phyloP scores from a whole-genome alignment of 1,284 basidiomycete genomes.

The Microbotryum scabiosae region DNA sequence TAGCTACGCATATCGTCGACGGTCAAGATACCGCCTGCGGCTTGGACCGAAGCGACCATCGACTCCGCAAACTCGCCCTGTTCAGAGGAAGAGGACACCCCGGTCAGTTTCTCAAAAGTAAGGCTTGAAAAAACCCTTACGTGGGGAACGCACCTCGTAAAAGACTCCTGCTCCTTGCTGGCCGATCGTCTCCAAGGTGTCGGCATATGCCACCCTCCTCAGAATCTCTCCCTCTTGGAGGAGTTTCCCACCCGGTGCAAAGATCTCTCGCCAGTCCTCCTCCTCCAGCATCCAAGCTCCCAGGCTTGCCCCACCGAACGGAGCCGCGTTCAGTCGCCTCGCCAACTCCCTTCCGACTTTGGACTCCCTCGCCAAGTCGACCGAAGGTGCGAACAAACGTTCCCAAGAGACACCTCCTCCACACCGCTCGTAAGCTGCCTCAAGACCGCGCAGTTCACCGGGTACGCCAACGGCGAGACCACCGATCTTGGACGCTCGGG shows the following conservation, averaged over 20 bases:
- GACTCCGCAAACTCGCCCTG: slow-evolving; percentile 67
- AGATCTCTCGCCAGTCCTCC: slow-evolving; percentile 67
- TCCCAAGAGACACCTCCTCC: slow-evolving; percentile 63
- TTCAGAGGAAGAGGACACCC: neutral
- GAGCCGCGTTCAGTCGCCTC: slow-evolving; percentile 55
- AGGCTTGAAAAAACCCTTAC: slow-evolving; percentile 41
- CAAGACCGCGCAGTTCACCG: slow-evolving; percentile 73
- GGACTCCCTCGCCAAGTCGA: slow-evolving; percentile 61
- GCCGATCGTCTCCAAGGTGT: slow-evolving; percentile 58
- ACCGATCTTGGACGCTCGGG: slow-evolving; percentile 52
- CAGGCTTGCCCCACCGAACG: slow-evolving; percentile 4
- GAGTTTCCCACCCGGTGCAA: slow-evolving; percentile 65
- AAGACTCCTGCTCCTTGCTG: slow-evolving; percentile 61
- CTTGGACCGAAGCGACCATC: slow-evolving; percentile 56
- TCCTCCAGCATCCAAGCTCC: slow-evolving; percentile 58
- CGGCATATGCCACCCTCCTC: slow-evolving; percentile 57
- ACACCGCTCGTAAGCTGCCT: slow-evolving; percentile 69
- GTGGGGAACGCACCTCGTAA: slow-evolving; percentile 45
- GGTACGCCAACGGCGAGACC: slow-evolving; percentile 77
- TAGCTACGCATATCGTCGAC: slow-evolving; percentile 63
- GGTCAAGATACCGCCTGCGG: slow-evolving; percentile 68
- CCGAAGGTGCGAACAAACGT: slow-evolving; percentile 63
- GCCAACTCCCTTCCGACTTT: slow-evolving; percentile 64
- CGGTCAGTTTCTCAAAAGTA: neutral
- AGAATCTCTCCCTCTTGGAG: slow-evolving; percentile 67